Conservation (phyloP, 1,139 yeast species). For the Candida smagusa region DNA sequence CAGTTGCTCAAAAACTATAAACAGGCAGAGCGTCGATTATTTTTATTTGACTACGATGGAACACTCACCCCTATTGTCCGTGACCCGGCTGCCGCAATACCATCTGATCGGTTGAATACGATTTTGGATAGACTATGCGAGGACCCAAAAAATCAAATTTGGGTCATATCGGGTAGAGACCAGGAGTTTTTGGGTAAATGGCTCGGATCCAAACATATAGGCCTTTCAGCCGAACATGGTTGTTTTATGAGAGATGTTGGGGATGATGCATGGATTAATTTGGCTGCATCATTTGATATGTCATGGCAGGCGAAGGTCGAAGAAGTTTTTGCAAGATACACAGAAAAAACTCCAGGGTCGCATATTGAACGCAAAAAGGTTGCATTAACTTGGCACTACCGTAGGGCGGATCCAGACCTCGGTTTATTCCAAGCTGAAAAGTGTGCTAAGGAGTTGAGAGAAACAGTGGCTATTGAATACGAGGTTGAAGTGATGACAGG, state of each 20-base stretch:
- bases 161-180: constrained; percentile 97
- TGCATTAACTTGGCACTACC: constrained; percentile 96
- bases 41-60: constrained; percentile 95
- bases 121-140: constrained; percentile 59
- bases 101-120: constrained; percentile 66
- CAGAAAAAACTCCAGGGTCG: constrained; percentile 89
- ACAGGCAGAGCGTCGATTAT: constrained; percentile 64
- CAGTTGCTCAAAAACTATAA: constrained; percentile 57
- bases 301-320: constrained; percentile 86
- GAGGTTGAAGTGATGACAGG: constrained; percentile 97
- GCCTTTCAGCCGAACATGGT: constrained; percentile 96
- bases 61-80: constrained; percentile 92
- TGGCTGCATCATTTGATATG: constrained; percentile 84
- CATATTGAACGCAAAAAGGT: constrained; percentile 85
- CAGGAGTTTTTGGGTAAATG: constrained; percentile 85
- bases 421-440: constrained; percentile 83
- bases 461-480: constrained; percentile 58
- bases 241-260: constrained; percentile 82
- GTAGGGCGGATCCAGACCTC: constrained; percentile 89
- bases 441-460: constrained; percentile 62
- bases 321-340: constrained; percentile 67
- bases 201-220: constrained; percentile 72
- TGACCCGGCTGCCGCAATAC: constrained; percentile 98
- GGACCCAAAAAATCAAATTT: constrained; percentile 82
- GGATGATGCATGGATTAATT: constrained; percentile 68